Conservation (phyloP, 1,139 yeast species). For the Scheffersomyces insectosa region DNA sequence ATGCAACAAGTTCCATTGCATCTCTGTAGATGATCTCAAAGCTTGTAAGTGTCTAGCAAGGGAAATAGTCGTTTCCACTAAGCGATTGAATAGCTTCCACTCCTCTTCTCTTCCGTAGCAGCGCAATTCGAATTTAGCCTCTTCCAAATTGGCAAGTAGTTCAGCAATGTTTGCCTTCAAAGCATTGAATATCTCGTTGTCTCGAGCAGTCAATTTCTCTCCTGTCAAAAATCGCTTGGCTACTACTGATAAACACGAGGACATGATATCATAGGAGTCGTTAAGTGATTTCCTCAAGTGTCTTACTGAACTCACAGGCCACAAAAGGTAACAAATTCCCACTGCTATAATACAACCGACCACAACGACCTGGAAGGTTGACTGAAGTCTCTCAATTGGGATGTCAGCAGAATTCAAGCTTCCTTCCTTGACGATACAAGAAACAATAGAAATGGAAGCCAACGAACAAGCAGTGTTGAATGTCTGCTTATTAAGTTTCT, state of each 20-base stretch:
- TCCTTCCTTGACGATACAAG: conserved; percentile 79
- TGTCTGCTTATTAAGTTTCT: conserved; percentile 63
- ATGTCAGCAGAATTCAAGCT: conserved; percentile 60
- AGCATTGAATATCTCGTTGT: conserved; percentile 33
- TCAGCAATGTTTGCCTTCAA: conserved; percentile 42
- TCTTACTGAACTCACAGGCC: conserved; percentile 63
- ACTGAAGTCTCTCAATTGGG: conserved; percentile 56
- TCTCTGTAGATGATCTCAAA: conserved; percentile 64
- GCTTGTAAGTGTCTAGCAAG: conserved; percentile 67
- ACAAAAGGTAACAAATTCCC: conserved; percentile 55
- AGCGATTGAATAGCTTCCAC: conserved; percentile 40
- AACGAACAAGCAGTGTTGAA: conserved; percentile 82
- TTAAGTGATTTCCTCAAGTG: conserved; percentile 50
- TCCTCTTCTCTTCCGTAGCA: conserved; percentile 57
- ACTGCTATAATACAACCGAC: conserved; percentile 65
- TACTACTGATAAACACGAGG: conserved; percentile 50
- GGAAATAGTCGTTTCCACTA: conserved; percentile 54
- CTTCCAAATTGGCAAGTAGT: conserved; percentile 52
- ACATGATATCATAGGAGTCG: conserved; percentile 54
- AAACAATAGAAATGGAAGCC: conserved; percentile 70
- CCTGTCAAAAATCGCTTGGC: conserved; percentile 58
- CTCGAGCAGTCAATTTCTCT: conserved; percentile 41
- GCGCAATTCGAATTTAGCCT: conserved; percentile 61
- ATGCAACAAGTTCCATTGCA: conserved; percentile 58
- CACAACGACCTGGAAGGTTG: conserved; percentile 59